Evolutionary conservation across 1,139 yeast genomes (phyloP).

Genomic region (Taphrina deformans): DNA sequence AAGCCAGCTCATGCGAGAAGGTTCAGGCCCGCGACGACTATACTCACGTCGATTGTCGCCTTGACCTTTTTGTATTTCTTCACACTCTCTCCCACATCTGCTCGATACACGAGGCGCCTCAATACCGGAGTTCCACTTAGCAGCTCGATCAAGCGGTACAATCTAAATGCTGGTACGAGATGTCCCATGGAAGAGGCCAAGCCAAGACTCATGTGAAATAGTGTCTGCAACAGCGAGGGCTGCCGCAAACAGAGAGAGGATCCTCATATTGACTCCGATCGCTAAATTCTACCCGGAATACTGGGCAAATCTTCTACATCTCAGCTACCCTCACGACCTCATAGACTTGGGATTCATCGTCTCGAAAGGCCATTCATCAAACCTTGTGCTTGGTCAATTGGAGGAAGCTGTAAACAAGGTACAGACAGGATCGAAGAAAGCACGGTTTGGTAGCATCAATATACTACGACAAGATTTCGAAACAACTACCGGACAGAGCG

Average conservation of each 20-base stretch:
- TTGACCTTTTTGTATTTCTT: slow-evolving; percentile 22
- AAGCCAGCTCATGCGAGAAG: slow-evolving; percentile 13
- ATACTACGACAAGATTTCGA: slow-evolving; percentile 87
- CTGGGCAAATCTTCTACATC: slow-evolving; percentile 75
- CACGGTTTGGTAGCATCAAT: slow-evolving; percentile 74
- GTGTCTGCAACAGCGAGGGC: slow-evolving; percentile 31
- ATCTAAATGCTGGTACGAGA: slow-evolving; percentile 21
- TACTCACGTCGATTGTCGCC: slow-evolving; percentile 12
- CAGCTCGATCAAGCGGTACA: slow-evolving; percentile 22
- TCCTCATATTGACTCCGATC: slow-evolving; percentile 83
- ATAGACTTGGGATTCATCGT: slow-evolving; percentile 87
- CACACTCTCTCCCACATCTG: slow-evolving; percentile 13
- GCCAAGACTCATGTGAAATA: neutral
- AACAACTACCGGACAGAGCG: slow-evolving; percentile 54
- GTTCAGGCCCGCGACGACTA: slow-evolving; percentile 21
- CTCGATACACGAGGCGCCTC: slow-evolving; percentile 5
- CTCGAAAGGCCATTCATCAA: slow-evolving; percentile 80
- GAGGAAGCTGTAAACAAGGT: slow-evolving; percentile 72
- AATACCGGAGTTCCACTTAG: slow-evolving; percentile 27
- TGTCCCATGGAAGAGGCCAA: too few species aligned
- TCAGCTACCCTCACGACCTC: slow-evolving; percentile 79
- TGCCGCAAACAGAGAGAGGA: slow-evolving; percentile 64
- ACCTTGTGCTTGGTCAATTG: slow-evolving; percentile 65
- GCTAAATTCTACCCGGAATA: slow-evolving; percentile 78
- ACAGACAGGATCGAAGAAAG: slow-evolving; percentile 59